A percentile compares a stretch with the other conserved stretches of the same genome.
Evolutionary conservation across 768 basidiomycete genomes (phyloP).

Genomic region (Rhodotorula graminis): DNA sequence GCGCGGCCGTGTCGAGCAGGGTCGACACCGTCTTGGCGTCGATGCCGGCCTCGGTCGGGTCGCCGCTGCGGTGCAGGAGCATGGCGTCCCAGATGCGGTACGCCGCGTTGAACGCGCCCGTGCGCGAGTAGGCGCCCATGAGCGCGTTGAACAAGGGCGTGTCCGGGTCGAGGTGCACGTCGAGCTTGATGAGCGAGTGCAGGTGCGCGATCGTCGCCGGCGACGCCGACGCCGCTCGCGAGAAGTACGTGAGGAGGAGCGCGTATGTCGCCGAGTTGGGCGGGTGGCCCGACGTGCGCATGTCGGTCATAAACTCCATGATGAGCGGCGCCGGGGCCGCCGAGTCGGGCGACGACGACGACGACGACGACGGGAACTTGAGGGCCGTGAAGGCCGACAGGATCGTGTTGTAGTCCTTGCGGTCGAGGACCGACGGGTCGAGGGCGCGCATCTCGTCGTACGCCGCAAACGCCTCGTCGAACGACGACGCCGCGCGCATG

Average conservation of each 20-base stretch:
- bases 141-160: conserved; percentile 69
- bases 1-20: conserved; percentile 78
- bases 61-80: conserved; percentile 49
- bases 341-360: conserved; percentile 49
- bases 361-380: conserved; percentile 62
- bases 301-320: conserved; percentile 50
- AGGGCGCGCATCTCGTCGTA: conserved; percentile 53
- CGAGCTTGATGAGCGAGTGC: conserved; percentile 72
- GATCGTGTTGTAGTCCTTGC: conserved; percentile 44
- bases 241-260: conserved; percentile 38
- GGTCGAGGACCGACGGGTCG: conserved; percentile 31
- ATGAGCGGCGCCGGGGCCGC: conserved; percentile 52
- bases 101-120: conserved; percentile 65
- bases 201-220: conserved; percentile 55
- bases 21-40: conserved; percentile 68
- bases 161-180: conserved; percentile 70
- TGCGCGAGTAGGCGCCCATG: conserved; percentile 82
- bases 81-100: conserved; percentile 69
- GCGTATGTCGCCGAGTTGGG: conserved; percentile 31
- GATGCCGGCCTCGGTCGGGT: conserved; percentile 50
- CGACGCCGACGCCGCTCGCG: conserved; percentile 43
- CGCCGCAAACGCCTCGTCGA: conserved; percentile 60
- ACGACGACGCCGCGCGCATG: conserved; percentile 60
- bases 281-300: conserved; percentile 28
- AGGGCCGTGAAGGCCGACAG: conserved; percentile 55